Percentiles rank a stretch among this genome's conserved stretches.
Conservation (phyloP, 768 basidiomycete species). For the Kwoniella botswanensis region DNA sequence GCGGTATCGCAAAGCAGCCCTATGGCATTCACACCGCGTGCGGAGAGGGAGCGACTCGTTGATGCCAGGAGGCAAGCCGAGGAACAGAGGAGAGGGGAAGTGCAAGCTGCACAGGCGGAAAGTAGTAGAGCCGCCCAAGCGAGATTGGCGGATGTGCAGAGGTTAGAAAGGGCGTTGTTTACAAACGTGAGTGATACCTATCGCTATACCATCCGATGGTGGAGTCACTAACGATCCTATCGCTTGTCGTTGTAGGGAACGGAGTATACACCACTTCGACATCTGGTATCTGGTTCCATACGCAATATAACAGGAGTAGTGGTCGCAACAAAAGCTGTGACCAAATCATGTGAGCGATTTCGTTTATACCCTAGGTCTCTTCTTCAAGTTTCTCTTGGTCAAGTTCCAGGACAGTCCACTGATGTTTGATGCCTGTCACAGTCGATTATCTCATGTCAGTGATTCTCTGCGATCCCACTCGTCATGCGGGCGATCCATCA, state of each 20-base stretch:
- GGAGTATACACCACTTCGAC: conserved; percentile 4
- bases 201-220: too few species aligned
- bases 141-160: background rate
- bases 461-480: conserved; percentile 39
- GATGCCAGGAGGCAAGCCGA: background rate
- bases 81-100: background rate
- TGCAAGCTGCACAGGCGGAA: conserved; percentile 17
- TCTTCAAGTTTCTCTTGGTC: background rate
- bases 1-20: conserved; percentile 8
- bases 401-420: background rate
- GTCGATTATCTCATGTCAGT: conserved; percentile 32
- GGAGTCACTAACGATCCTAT: too few species aligned
- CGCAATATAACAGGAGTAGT: conserved; percentile 17
- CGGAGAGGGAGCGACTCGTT: background rate
- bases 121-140: conserved; percentile 16
- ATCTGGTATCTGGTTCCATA: background rate
- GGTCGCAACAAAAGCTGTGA: background rate
- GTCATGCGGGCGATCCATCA: conserved; percentile 10
- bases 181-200: conserved; percentile 14
- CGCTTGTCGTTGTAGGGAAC: background rate
- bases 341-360: background rate
- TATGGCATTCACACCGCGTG: background rate
- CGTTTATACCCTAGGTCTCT: background rate
- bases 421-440: conserved; percentile 6
- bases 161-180: background rate